Conservation (phyloP, 2,329 filamentous ascomycete species). For the Exophiala oligosperma region DNA sequence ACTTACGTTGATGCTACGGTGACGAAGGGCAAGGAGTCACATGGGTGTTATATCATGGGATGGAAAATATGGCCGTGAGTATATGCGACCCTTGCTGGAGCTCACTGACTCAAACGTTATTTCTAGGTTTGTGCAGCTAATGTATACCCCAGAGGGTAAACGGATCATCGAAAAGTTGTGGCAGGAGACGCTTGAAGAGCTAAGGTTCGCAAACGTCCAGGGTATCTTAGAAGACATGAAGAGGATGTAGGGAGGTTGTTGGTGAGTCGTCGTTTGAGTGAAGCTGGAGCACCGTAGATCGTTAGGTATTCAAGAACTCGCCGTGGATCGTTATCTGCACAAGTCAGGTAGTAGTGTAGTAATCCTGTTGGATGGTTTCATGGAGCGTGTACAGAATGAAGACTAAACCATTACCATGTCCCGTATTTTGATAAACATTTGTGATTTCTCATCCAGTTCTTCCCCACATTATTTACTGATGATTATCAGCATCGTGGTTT, state of each 20-base stretch:
- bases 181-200: slow-evolving; percentile 31
- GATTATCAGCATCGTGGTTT: neutral
- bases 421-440: too few relatives aligned
- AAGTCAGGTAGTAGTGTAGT: too few relatives aligned
- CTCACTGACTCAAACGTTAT: slow-evolving; percentile 21
- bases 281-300: too few relatives aligned
- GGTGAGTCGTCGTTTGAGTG: too few relatives aligned
- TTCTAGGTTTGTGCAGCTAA: slow-evolving; percentile 34
- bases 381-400: too few relatives aligned
- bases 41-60: slow-evolving; percentile 53
- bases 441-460: too few relatives aligned
- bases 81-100: slow-evolving; percentile 30
- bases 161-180: slow-evolving; percentile 40
- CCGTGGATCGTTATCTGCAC: too few relatives aligned
- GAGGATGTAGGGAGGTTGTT: too few relatives aligned
- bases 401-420: too few relatives aligned
- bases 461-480: too few relatives aligned
- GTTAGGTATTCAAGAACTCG: too few relatives aligned
- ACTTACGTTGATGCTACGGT: slow-evolving; percentile 51
- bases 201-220: slow-evolving; percentile 25
- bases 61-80: slow-evolving; percentile 51
- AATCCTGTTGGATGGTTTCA: too few relatives aligned
- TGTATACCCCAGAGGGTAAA: slow-evolving; percentile 34
- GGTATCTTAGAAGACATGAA: slow-evolving; percentile 1
- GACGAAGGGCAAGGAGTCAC: slow-evolving; percentile 50